Evolutionary conservation across 495 filamentous ascomycete genomes (phyloP), one percentile per base, ranked within the genome.

Genomic region (Podospora australis): DNA sequence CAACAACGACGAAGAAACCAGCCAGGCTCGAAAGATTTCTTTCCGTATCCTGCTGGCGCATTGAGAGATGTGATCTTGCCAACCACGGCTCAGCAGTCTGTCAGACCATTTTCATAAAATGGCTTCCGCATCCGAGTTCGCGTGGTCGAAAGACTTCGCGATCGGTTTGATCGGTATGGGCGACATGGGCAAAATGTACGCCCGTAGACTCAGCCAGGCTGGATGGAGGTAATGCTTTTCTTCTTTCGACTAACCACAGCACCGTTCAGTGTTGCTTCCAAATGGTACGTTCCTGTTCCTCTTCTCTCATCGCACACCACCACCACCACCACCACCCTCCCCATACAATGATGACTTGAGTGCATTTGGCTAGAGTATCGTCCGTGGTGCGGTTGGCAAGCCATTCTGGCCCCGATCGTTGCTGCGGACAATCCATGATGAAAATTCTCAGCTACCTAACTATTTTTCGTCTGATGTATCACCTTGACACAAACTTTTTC

Each of bases 341-440:
- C 49, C 28, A 59, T 50, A 64, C 62, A 16, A 90, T 91, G 90
- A 95, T 96, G 90, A 96, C 88, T 87, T 88, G 90, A 96, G 90
- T 87, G 90, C 90, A 96, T 96, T 96, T 96, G 90, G 90, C 90
- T 96, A 87, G 89, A 96, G 89, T 76, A 94, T 87, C 79, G 77
- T 63, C 59, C 67, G 74, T 64, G 59, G 63, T 55, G 44, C 46
- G 48, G 50, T 39, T 50, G 67, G 57, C 54, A 46, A 52, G 53
- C 64, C 68, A 56, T 74, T 68, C 56, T 72, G 62, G 69, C 48
- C 58, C 62, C 55, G 44, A 54, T 39, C 36, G 28, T 49, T 49
- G 46, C 50, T 49, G 45, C 44, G 58, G 48, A 50, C 70, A 75
- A 76, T 88, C 90, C 87, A 80, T 95, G 90, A 95, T 95, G 90